phyloP scores from a whole-genome alignment of 1,284 basidiomycete genomes.

The Sanghuangporus baumii region DNA sequence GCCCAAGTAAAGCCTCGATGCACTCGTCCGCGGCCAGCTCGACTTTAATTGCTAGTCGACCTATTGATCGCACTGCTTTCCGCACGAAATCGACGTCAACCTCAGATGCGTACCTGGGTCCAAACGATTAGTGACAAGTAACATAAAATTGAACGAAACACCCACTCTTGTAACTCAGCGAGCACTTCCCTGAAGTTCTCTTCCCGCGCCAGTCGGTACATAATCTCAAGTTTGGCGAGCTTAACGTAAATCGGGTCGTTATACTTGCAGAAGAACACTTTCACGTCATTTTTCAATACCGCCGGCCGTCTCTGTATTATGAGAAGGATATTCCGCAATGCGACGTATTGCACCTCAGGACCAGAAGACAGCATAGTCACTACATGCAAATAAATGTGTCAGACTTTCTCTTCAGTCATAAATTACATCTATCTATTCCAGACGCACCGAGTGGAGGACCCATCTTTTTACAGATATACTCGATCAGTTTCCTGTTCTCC shows the following conservation, averaged over 20 bases:
- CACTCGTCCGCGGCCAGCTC: slow-evolving; percentile 85
- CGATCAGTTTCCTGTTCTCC: slow-evolving; percentile 81
- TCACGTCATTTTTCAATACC: slow-evolving; percentile 94
- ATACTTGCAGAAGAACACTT: slow-evolving; percentile 99
- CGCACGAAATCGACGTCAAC: slow-evolving; percentile 98
- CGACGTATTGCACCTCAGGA: slow-evolving; percentile 98
- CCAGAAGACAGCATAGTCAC: slow-evolving; percentile 94
- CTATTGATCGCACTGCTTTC: slow-evolving; percentile 95
- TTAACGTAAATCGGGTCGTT: slow-evolving; percentile 99
- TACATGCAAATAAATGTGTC: slow-evolving; percentile 28
- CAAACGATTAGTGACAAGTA: slow-evolving; percentile 12
- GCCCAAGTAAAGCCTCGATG: slow-evolving; percentile 79
- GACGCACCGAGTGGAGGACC: slow-evolving; percentile 85
- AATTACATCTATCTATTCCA: background rate
- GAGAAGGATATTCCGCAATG: slow-evolving; percentile 92
- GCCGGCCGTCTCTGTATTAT: slow-evolving; percentile 93
- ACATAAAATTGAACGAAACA: slow-evolving; percentile 14
- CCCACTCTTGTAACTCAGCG: slow-evolving; percentile 90
- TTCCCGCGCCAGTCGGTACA: slow-evolving; percentile 90
- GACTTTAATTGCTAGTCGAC: slow-evolving; percentile 96
- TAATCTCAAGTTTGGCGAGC: slow-evolving; percentile 96
- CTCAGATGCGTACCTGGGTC: slow-evolving; percentile 91
- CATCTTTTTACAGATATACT: slow-evolving; percentile 94
- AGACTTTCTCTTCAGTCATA: background rate
- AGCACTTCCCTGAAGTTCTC: slow-evolving; percentile 90